phyloP scores from a whole-genome alignment of 352 stramenopile genomes.

The Pythium utonaiense region DNA sequence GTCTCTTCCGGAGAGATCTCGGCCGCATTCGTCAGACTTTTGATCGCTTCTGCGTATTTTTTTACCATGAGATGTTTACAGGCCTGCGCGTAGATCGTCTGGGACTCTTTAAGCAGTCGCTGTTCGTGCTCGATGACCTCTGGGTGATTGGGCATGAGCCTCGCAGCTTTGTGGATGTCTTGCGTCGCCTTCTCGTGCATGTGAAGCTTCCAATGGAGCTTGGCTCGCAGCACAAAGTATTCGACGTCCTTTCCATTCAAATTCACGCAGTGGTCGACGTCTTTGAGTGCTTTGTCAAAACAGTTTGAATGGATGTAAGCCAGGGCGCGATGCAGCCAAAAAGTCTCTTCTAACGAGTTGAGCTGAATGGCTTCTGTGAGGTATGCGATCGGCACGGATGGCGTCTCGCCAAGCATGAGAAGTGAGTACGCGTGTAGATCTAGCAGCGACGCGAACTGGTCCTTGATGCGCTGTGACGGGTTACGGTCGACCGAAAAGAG shows the following conservation, averaged over 20 bases:
- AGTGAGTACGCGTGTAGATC: slow-evolving; percentile 70
- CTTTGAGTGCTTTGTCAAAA: slow-evolving; percentile 73
- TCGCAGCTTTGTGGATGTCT: slow-evolving; percentile 59
- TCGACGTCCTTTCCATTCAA: slow-evolving; percentile 73
- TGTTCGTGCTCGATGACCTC: slow-evolving; percentile 74
- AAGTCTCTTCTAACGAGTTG: slow-evolving; percentile 64
- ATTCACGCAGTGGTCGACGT: slow-evolving; percentile 79
- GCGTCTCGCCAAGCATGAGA: slow-evolving; percentile 50
- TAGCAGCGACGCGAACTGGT: slow-evolving; percentile 70
- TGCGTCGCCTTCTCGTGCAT: slow-evolving; percentile 69
- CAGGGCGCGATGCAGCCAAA: slow-evolving; percentile 72
- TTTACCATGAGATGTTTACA: slow-evolving; percentile 47
- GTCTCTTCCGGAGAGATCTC: slow-evolving; percentile 68
- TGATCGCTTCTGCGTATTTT: slow-evolving; percentile 53
- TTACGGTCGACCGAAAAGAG: slow-evolving; percentile 54
- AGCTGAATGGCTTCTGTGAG: slow-evolving; percentile 73
- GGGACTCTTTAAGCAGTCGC: slow-evolving; percentile 57
- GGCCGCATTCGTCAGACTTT: slow-evolving; percentile 57
- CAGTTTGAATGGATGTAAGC: slow-evolving; percentile 54
- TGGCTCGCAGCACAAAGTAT: slow-evolving; percentile 79
- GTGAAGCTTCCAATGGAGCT: slow-evolving; percentile 76
- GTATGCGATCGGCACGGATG: slow-evolving; percentile 57
- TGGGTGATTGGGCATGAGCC: slow-evolving; percentile 53
- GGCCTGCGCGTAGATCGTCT: slow-evolving; percentile 68
- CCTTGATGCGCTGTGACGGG: slow-evolving; percentile 63